phyloP scores from a whole-genome alignment of 495 filamentous ascomycete species.

The Penicillium canariense region DNA sequence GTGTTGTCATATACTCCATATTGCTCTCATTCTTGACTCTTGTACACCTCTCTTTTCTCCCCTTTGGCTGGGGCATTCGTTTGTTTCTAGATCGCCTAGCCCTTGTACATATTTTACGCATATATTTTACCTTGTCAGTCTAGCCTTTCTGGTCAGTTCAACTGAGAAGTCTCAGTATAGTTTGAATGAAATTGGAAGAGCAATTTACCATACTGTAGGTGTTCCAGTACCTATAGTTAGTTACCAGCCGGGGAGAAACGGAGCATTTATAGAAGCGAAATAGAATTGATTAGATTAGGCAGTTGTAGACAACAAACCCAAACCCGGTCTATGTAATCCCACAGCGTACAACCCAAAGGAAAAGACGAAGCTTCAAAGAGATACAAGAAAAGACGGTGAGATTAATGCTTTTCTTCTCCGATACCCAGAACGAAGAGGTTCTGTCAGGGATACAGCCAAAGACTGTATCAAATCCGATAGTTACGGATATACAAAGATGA shows the following conservation, averaged over 20 bases:
- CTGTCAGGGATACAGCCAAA: neutral
- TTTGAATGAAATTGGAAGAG: neutral
- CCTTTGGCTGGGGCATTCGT: conserved; percentile 2
- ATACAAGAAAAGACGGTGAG: conserved; percentile 10
- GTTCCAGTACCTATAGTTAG: too few species aligned
- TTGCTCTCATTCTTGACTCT: conserved; percentile 4
- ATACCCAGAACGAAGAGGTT: conserved; percentile 3
- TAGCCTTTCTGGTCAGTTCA: neutral
- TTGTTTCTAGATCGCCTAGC: conserved; percentile 9
- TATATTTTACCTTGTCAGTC: neutral
- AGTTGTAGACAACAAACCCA: conserved; percentile 14
- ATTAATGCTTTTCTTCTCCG: conserved; percentile 28
- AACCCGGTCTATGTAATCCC: conserved; percentile 23
- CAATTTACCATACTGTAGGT: too few species aligned
- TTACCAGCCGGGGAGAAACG: neutral
- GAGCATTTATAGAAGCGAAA: neutral
- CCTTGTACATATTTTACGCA: conserved; percentile 15
- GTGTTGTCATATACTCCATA: conserved; percentile 19
- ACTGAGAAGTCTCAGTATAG: neutral
- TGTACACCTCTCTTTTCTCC: conserved; percentile 4
- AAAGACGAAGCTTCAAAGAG: neutral
- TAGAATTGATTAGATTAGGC: conserved; percentile 9
- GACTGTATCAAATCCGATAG: neutral
- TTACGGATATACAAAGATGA: conserved; percentile 12
- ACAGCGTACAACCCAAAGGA: conserved; percentile 17